These are phyloP conservation scores for Porcisia deanei DNA, from an alignment of 208 protist species.

Conservation along the genomic window DNA sequence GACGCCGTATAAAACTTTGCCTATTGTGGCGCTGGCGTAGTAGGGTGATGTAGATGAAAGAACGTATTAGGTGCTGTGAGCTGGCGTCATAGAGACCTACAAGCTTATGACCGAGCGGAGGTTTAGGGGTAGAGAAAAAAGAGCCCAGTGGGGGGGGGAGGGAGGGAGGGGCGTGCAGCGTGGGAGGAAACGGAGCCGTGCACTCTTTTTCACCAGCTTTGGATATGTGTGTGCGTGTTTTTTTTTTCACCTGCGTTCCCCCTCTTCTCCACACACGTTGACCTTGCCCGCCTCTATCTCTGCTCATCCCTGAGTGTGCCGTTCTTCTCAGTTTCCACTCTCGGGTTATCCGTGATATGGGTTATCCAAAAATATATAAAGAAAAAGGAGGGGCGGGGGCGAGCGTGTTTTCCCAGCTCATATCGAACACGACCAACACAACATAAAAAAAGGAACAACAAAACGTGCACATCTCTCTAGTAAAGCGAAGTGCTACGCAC, in stretches of 20 bases:
- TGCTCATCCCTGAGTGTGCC: neutral
- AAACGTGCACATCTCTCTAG: neutral
- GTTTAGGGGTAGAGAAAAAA: neutral
- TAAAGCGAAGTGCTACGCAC: neutral
- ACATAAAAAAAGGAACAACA: neutral
- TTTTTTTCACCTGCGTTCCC: neutral
- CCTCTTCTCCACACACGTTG: neutral
- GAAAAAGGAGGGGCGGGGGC: no score
- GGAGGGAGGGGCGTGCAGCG: neutral
- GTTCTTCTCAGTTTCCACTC: neutral
- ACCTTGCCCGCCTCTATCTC: neutral
- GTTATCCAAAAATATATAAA: no score
- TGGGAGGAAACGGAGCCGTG: neutral
- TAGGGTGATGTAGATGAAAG: neutral
- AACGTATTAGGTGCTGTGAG: neutral
- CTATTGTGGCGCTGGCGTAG: neutral
- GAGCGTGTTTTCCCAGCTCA: neutral
- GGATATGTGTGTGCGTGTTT: neutral
- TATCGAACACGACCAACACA: neutral
- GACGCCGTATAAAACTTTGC: neutral
- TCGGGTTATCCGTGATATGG: neutral
- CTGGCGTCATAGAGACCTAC: neutral
- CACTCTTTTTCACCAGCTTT: neutral
- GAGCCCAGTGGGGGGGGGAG: no score
- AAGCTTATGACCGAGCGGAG: neutral